These are phyloP conservation scores for Talaromyces trachyspermus DNA, from an alignment of 495 filamentous ascomycete genomes.

Conservation along the genomic window DNA sequence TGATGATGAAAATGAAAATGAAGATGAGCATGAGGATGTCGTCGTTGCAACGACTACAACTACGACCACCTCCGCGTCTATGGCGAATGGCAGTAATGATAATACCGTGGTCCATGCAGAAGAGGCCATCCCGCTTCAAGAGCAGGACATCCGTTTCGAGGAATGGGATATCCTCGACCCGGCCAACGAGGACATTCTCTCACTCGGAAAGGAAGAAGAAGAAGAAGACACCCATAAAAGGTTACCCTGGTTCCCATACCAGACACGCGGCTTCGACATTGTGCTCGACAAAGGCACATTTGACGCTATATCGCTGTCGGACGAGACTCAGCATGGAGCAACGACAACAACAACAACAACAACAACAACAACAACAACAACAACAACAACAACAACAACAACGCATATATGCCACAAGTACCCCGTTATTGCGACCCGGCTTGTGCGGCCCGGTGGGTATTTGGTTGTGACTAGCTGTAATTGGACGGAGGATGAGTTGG, in stretches of 20 bases:
- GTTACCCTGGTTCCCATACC: constrained; percentile 26
- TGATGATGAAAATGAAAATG: constrained; percentile 12
- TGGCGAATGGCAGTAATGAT: too few relatives aligned
- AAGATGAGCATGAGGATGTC: constrained; percentile 9
- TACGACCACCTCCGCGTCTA: background rate
- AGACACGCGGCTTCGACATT: constrained; percentile 61
- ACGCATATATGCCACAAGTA: constrained; percentile 69
- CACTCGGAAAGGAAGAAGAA: constrained; percentile 1
- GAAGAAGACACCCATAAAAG: constrained; percentile 22
- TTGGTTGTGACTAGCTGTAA: constrained; percentile 92
- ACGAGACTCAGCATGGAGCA: constrained; percentile 39
- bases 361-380: background rate
- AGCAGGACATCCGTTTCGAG: constrained; percentile 49
- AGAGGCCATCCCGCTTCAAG: background rate
- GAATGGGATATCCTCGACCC: constrained; percentile 66
- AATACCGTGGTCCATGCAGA: background rate
- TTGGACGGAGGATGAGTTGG: constrained; percentile 89
- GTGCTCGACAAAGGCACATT: constrained; percentile 96
- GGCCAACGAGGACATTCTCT: constrained; percentile 27
- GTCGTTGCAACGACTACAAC: background rate
- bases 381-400: constrained; percentile 13
- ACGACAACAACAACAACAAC: background rate
- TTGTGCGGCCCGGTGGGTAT: constrained; percentile 63
- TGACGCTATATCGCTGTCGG: constrained; percentile 76
- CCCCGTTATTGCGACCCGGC: constrained; percentile 49